phyloP scores from a whole-genome alignment of 257 asterid species.

The Eucommia ulmoides region DNA sequence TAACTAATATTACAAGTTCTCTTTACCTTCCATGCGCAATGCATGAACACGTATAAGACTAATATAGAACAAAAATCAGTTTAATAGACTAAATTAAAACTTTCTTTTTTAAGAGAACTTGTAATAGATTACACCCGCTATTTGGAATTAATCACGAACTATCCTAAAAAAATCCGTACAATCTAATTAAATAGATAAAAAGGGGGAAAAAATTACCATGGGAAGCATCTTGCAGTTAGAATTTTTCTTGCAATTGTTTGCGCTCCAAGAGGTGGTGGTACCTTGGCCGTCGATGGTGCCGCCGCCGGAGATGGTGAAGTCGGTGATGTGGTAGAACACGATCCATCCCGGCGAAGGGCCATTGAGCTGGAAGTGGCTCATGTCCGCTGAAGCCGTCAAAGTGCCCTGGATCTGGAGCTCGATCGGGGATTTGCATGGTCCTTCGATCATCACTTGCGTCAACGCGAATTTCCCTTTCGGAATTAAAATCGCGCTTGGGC shows the following conservation, averaged over 20 bases:
- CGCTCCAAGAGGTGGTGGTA: not conserved
- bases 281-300: constrained; percentile 1
- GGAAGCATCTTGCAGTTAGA: not conserved
- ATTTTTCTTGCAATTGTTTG: not conserved
- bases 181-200: no score
- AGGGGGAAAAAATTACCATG: no score
- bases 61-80: no score
- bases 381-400: not conserved
- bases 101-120: no score
- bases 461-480: not conserved
- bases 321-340: not conserved
- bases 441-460: not conserved
- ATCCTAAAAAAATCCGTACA: no score
- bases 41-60: no score
- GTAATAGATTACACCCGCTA: no score
- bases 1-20: no score
- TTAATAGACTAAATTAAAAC: no score
- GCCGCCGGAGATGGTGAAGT: not conserved
- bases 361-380: not conserved
- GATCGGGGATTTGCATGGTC: not conserved
- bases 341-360: not conserved
- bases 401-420: not conserved
- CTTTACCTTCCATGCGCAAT: no score
- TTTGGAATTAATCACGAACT: no score
- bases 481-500: not conserved